Conservation (phyloP, 495 filamentous ascomycete species). For the Penicillium alfredii region DNA sequence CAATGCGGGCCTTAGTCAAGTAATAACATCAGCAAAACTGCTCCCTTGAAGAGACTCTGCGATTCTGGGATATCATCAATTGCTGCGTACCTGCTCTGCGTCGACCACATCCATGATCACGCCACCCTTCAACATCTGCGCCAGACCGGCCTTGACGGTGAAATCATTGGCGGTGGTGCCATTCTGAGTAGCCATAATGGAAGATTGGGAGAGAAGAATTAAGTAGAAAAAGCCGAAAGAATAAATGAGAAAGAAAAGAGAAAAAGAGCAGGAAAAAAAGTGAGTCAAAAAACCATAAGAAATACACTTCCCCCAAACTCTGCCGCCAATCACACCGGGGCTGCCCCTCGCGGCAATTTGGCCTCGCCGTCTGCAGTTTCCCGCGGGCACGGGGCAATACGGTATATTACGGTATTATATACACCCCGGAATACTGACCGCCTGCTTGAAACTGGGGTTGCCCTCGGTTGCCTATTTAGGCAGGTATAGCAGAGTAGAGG, state of each 20-base stretch:
- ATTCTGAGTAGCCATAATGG: conserved; percentile 36
- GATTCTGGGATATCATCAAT: not conserved
- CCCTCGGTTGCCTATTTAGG: too few relatives aligned
- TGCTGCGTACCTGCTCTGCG: conserved; percentile 63
- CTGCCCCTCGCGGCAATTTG: conserved; percentile 14
- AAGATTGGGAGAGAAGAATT: not conserved
- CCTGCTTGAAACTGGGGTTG: too few relatives aligned
- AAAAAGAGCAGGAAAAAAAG: conserved; percentile 3
- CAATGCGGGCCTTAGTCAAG: conserved; percentile 89
- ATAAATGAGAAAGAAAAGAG: conserved; percentile 7
- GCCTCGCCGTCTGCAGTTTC: too few relatives aligned
- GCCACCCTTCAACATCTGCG: conserved; percentile 96
- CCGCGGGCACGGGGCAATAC: too few relatives aligned
- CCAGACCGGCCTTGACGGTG: conserved; percentile 85
- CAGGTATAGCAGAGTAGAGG: too few relatives aligned
- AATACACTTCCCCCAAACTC: conserved; percentile 11
- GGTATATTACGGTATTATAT: too few relatives aligned
- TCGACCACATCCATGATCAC: conserved; percentile 99
- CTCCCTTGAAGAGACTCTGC: conserved; percentile 5
- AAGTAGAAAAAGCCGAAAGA: conserved; percentile 5
- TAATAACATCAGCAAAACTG: too few relatives aligned
- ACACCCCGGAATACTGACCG: too few relatives aligned
- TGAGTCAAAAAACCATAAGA: conserved; percentile 18
- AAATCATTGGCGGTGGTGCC: conserved; percentile 45
- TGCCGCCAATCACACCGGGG: conserved; percentile 9